phyloP scores from a whole-genome alignment of 805 yeast genomes.

The Ogataea paraovalis region DNA sequence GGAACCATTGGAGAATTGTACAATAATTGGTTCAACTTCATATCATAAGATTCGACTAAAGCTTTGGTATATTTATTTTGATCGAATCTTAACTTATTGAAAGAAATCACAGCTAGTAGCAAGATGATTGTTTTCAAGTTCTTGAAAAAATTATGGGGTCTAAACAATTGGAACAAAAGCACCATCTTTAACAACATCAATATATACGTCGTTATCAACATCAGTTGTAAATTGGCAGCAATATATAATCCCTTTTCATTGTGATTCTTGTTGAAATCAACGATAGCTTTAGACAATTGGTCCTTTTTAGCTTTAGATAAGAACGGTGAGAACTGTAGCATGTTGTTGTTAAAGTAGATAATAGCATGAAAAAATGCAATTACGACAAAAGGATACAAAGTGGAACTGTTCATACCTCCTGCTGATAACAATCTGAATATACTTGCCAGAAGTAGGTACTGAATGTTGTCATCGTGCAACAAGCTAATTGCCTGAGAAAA shows the following conservation, averaged over 20 bases:
- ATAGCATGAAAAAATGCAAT: conserved; percentile 64
- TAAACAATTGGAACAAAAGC: conserved; percentile 34
- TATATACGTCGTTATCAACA: conserved; percentile 36
- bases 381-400: conserved; percentile 55
- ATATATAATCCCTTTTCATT: conserved; percentile 40
- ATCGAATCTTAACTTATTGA: conserved; percentile 57
- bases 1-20: conserved; percentile 37
- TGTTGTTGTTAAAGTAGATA: conserved; percentile 49
- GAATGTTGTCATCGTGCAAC: conserved; percentile 56
- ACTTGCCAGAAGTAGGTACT: conserved; percentile 48
- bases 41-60: conserved; percentile 44
- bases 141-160: conserved; percentile 24
- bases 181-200: conserved; percentile 40
- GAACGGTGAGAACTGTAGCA: conserved; percentile 49
- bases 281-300: conserved; percentile 29
- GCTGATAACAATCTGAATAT: conserved; percentile 33
- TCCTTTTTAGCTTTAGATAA: conserved; percentile 23
- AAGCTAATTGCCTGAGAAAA: conserved; percentile 28
- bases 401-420: conserved; percentile 31
- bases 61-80: conserved; percentile 52
- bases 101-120: conserved; percentile 44
- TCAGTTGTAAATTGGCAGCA: conserved; percentile 47
- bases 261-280: conserved; percentile 33
- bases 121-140: conserved; percentile 35
- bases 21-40: conserved; percentile 35